Evolutionary conservation across 2,329 filamentous ascomycete species (phyloP).

Genomic region (Aspergillus awamori): DNA sequence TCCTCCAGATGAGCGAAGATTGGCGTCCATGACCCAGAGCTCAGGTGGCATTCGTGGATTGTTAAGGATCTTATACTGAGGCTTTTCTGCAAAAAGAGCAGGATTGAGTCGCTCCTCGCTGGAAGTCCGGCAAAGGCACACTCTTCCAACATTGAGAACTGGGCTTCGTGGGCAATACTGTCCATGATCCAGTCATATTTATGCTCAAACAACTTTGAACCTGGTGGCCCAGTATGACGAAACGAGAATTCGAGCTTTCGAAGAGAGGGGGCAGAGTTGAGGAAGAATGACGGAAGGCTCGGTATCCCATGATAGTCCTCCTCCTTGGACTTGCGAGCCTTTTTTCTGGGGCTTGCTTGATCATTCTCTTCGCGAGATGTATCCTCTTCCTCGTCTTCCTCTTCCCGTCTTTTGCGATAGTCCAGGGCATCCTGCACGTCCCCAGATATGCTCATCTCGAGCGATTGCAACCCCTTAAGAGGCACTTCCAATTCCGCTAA

Average conservation of each 20-base stretch:
- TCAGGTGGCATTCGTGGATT: constrained; percentile 5
- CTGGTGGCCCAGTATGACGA: background rate
- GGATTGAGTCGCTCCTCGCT: constrained; percentile 5
- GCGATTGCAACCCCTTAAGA: background rate
- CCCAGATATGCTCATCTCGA: constrained; percentile 6
- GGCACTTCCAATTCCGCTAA: background rate
- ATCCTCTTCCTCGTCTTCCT: background rate
- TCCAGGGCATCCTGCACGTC: background rate
- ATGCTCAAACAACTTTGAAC: background rate
- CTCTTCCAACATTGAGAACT: constrained; percentile 1
- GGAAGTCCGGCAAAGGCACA: constrained; percentile 1
- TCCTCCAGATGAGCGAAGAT: constrained; percentile 1
- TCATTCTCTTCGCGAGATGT: background rate
- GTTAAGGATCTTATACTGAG: background rate
- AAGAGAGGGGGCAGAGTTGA: constrained; percentile 1
- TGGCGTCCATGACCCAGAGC: constrained; percentile 7
- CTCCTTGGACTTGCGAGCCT: background rate
- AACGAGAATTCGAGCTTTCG: constrained; percentile 8
- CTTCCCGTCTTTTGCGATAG: no score
- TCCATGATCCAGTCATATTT: constrained; percentile 9
- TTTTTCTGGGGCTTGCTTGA: background rate
- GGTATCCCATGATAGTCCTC: background rate
- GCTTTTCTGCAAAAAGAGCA: constrained; percentile 9
- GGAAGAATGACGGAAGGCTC: constrained; percentile 1
- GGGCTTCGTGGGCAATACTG: constrained; percentile 7